Evolutionary conservation across 208 protist genomes (phyloP).

Genomic region (Zelonia costaricensis): DNA sequence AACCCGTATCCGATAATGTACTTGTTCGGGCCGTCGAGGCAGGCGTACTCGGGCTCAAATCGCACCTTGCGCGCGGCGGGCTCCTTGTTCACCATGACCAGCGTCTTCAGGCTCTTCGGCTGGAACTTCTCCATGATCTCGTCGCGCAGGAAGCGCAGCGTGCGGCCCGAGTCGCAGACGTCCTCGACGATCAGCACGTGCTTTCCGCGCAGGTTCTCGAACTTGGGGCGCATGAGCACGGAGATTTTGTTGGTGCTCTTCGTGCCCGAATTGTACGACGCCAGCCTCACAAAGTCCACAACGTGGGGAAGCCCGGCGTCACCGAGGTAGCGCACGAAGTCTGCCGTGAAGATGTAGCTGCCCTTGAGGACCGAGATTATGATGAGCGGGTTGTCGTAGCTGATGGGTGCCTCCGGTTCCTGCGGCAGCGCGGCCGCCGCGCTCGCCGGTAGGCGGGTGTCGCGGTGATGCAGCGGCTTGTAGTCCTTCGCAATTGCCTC

Average conservation of each 20-base stretch:
- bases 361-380: slow-evolving; percentile 90
- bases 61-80: slow-evolving; percentile 53
- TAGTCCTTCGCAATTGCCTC: slow-evolving; percentile 70
- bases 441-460: slow-evolving; percentile 24
- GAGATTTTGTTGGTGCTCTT: slow-evolving; percentile 64
- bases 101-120: slow-evolving; percentile 66
- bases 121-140: slow-evolving; percentile 39
- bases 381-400: slow-evolving; percentile 80
- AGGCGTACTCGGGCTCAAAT: slow-evolving; percentile 64
- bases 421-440: neutral
- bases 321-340: slow-evolving; percentile 81
- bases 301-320: slow-evolving; percentile 73
- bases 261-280: slow-evolving; percentile 73
- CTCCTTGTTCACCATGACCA: slow-evolving; percentile 85
- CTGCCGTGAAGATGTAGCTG: slow-evolving; percentile 91
- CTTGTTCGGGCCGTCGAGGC: slow-evolving; percentile 62
- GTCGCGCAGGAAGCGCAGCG: slow-evolving; percentile 62
- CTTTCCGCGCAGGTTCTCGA: slow-evolving; percentile 62
- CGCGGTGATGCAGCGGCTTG: slow-evolving; percentile 46
- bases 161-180: slow-evolving; percentile 83
- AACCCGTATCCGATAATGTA: slow-evolving; percentile 94
- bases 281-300: slow-evolving; percentile 84
- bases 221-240: slow-evolving; percentile 56
- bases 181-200: slow-evolving; percentile 93
- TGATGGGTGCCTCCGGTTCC: slow-evolving; percentile 48